These are phyloP conservation scores for Volvariella surrecta DNA, from an alignment of 1,284 basidiomycete species.

Conservation along the genomic window DNA sequence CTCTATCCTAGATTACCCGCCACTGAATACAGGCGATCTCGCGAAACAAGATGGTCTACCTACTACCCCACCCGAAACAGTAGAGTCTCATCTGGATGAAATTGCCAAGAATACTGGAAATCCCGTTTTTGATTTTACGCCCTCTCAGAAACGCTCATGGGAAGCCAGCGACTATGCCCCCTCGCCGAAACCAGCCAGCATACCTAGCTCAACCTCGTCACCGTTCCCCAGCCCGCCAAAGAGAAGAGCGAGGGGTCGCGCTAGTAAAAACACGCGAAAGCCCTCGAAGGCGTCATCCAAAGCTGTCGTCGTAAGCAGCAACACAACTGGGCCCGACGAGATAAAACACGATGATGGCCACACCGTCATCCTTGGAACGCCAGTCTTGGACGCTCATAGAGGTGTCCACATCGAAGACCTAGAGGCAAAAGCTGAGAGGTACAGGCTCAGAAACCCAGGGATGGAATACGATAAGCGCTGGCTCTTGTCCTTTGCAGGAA, in stretches of 20 bases:
- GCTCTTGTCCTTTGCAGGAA: slow-evolving; percentile 57
- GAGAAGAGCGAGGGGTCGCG: not conserved
- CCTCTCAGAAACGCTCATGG: not conserved
- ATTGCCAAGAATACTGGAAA: too few relatives aligned
- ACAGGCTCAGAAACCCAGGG: slow-evolving; percentile 40
- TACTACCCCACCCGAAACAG: too few relatives aligned
- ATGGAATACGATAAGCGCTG: slow-evolving; percentile 51
- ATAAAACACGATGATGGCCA: slow-evolving; percentile 9
- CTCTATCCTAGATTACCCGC: too few relatives aligned
- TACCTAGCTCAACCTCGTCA: slow-evolving; percentile 20
- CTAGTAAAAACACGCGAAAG: not conserved
- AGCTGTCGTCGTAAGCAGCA: slow-evolving; percentile 5
- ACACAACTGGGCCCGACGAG: slow-evolving; percentile 8
- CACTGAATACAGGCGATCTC: too few relatives aligned
- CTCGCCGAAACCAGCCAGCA: slow-evolving; percentile 13
- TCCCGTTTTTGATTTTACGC: not conserved
- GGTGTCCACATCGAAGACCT: slow-evolving; percentile 48
- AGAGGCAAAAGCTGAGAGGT: slow-evolving; percentile 42
- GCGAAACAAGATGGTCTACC: too few relatives aligned
- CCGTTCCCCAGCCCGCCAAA: slow-evolving; percentile 7
- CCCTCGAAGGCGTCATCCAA: not conserved
- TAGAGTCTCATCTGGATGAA: too few relatives aligned
- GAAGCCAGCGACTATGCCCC: slow-evolving; percentile 12
- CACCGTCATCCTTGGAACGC: slow-evolving; percentile 29
- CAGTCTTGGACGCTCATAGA: slow-evolving; percentile 47